phyloP scores from a whole-genome alignment of 257 asterid species.

The Buddleja alternifolia region DNA sequence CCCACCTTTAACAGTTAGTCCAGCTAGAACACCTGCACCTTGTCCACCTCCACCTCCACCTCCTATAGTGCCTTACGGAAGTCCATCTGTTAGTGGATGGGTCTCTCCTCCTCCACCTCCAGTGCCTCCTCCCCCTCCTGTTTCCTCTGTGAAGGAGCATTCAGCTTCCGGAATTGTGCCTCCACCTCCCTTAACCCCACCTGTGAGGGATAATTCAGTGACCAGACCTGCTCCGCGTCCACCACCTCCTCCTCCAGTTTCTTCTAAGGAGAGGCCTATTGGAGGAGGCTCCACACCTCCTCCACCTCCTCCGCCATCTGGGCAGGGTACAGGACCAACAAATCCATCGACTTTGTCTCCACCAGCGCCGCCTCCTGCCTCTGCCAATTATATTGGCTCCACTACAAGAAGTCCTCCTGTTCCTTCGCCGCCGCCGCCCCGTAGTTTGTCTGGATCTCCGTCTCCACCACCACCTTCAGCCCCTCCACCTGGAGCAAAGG shows the following conservation, averaged over 20 bases:
- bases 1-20: conserved; percentile 25
- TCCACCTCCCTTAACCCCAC: conserved; percentile 31
- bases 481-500: conserved; percentile 66
- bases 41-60: conserved; percentile 32
- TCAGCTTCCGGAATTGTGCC: conserved; percentile 31
- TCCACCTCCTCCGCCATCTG: conserved; percentile 33
- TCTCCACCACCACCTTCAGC: conserved; percentile 84
- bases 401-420: conserved; percentile 23
- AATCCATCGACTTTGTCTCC: conserved; percentile 44
- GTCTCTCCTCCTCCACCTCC: conserved; percentile 13
- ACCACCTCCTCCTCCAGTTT: conserved; percentile 27
- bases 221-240: conserved; percentile 27
- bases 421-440: conserved; percentile 81
- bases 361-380: conserved; percentile 45
- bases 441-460: conserved; percentile 47
- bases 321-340: conserved; percentile 29
- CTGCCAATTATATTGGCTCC: conserved; percentile 21
- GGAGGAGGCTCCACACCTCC: neutral
- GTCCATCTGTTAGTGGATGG: conserved; percentile 16
- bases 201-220: conserved; percentile 33
- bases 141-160: conserved; percentile 37
- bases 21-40: conserved; percentile 14
- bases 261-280: too few species aligned
- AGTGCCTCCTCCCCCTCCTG: conserved; percentile 22
- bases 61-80: conserved; percentile 15